Base-by-base conservation (phyloP, 768 basidiomycete genomes). In the Boletus sp. region DNA sequence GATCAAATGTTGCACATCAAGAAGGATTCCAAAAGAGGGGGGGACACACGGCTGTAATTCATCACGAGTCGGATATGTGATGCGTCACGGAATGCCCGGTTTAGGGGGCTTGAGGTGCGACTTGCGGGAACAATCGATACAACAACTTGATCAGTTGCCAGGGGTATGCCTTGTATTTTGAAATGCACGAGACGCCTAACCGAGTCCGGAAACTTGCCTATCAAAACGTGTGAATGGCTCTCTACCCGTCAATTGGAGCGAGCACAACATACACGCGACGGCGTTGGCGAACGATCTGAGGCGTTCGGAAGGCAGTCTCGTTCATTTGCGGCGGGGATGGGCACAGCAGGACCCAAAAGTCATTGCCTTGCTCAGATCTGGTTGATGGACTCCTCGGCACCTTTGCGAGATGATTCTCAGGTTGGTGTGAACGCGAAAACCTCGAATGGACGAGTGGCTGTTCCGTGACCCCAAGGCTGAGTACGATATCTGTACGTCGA, bases 141-240 rank as follows among this genome's bases (percentile, higher is more conserved):
- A 19, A 38, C 1, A 14, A 14, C 10, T 25, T 21, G 47, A 19
- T 41, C 14, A 15, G 32, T 48, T 34, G 21, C 13, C 38, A 47
- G 40, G 29, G 23, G 37, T 34, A 27, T 46, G 5, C 40, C 32
- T 48, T 47, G 48, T 48, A 45, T 34, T 46, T 55, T 47, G 45
- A 15, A 49, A n/a, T 27, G 10, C 33, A 19, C 29, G 5, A 45
- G 38, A 19, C 27, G n/a, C 35, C 27, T 15, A 21, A 33, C n/a
- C 58, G 27, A 23, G 10, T 23, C 32, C 10, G 13, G 43, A 41
- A 43, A 27, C 6, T 32, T 8, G 23, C 7, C 17, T 32, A 60
- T 47, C 35, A 34, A 53, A 40, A 34, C 44, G 51, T 49, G 40
- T 54, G 50, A 37, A 50, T 17, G 32, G 15, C 29, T n/a, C 21